Percentiles rank a stretch among this genome's conserved stretches.
Conservation (phyloP, 2,329 filamentous ascomycete species). For the Tolypocladium cylindrosporum region DNA sequence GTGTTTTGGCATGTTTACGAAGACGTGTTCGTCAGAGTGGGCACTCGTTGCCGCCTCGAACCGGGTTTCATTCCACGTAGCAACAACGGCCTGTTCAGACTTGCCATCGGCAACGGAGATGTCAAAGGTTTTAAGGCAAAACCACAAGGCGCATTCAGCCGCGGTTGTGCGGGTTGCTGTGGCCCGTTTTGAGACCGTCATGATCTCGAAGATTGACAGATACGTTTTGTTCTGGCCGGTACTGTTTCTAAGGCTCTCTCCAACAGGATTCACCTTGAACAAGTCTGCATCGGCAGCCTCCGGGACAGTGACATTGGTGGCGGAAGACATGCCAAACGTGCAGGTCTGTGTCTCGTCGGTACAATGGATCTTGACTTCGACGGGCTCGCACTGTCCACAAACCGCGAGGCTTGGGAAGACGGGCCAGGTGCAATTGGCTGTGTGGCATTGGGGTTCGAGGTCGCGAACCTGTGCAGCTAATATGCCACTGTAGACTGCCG, state of each 20-base stretch:
- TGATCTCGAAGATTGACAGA: constrained; percentile 25
- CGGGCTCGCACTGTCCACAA: constrained; percentile 20
- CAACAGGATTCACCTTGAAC: constrained; percentile 19
- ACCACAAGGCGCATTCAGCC: constrained; percentile 25
- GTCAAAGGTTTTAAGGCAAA: constrained; percentile 23
- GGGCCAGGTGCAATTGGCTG: constrained; percentile 25
- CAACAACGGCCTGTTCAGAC: constrained; percentile 12
- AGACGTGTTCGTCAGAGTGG: constrained; percentile 19
- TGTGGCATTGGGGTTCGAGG: constrained; percentile 16
- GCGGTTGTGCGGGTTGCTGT: constrained; percentile 10
- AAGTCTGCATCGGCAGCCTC: constrained; percentile 11
- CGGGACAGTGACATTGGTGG: constrained; percentile 15
- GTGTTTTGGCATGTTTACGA: constrained; percentile 17
- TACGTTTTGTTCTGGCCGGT: constrained; percentile 13
- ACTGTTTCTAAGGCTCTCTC: constrained; percentile 1
- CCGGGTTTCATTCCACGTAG: constrained; percentile 18
- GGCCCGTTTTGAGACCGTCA: constrained; percentile 16
- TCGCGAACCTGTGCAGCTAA: constrained; percentile 17
- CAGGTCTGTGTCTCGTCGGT: constrained; percentile 14
- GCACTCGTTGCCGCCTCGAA: constrained; percentile 14
- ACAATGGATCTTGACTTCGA: constrained; percentile 9
- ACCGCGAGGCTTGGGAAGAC: constrained; percentile 23
- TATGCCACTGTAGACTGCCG: constrained; percentile 27
- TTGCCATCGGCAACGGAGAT: constrained; percentile 17
- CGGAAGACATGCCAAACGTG: constrained; percentile 17